These are phyloP conservation scores for Cucurbita argyrosperma DNA, from an alignment of 306 rosid genomes.

Conservation along the genomic window DNA sequence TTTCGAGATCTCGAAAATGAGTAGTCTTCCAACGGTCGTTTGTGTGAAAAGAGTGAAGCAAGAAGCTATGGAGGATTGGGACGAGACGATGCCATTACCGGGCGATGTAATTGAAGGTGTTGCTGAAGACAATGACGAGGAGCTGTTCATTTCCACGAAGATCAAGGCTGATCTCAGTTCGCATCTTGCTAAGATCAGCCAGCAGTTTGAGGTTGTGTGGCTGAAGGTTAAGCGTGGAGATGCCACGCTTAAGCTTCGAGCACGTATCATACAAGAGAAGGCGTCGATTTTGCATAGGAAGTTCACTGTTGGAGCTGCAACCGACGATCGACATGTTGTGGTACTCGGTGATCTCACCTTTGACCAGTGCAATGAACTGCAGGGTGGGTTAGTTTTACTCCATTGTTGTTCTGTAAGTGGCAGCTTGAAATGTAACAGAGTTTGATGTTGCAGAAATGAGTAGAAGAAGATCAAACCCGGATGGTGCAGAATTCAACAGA, in stretches of 20 bases:
- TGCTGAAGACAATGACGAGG: constrained; percentile 13
- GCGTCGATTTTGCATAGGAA: constrained; percentile 26
- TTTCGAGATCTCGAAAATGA: constrained; percentile 11
- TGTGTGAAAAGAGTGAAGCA: constrained; percentile 63
- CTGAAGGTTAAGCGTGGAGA: constrained; percentile 52
- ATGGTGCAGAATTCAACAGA: constrained; percentile 24
- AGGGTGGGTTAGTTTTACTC: constrained; percentile 20
- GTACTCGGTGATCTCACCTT: constrained; percentile 42
- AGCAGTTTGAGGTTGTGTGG: constrained; percentile 27
- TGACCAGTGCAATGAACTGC: constrained; percentile 42
- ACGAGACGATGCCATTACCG: constrained; percentile 58
- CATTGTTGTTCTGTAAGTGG: background rate
- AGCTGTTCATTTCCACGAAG: constrained; percentile 25
- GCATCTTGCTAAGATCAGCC: constrained; percentile 35
- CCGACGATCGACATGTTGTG: constrained; percentile 48
- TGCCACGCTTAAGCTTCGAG: constrained; percentile 25
- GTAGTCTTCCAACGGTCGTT: constrained; percentile 20
- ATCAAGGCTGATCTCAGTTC: constrained; percentile 41
- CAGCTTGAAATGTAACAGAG: background rate
- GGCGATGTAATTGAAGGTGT: constrained; percentile 62
- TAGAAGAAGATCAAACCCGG: constrained; percentile 18
- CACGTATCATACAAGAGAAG: constrained; percentile 32
- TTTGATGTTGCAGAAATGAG: constrained; percentile 36
- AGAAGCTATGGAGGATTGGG: constrained; percentile 50
- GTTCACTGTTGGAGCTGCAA: constrained; percentile 39